phyloP scores from a whole-genome alignment of 768 basidiomycete species.

The Pluteus cervinus region DNA sequence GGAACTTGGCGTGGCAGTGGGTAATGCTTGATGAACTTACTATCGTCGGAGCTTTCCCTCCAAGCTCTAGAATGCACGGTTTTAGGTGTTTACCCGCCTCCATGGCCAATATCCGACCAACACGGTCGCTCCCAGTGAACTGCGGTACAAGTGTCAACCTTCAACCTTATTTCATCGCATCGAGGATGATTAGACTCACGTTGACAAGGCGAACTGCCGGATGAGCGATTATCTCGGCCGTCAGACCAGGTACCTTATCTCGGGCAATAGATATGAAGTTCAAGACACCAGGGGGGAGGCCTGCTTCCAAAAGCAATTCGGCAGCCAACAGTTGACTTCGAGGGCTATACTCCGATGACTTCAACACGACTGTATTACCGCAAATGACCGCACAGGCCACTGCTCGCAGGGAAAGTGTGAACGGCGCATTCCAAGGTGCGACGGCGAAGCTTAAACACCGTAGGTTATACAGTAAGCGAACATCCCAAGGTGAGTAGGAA shows the following conservation, averaged over 20 bases:
- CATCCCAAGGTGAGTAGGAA: not conserved
- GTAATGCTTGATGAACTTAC: slow-evolving; percentile 26
- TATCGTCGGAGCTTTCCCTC: slow-evolving; percentile 47
- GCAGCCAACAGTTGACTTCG: slow-evolving; percentile 37
- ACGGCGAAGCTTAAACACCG: slow-evolving; percentile 36
- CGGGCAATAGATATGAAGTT: slow-evolving; percentile 46
- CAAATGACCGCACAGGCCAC: slow-evolving; percentile 42
- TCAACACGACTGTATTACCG: slow-evolving; percentile 52
- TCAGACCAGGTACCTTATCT: slow-evolving; percentile 35
- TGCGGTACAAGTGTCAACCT: slow-evolving; percentile 14
- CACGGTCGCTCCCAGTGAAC: slow-evolving; percentile 53
- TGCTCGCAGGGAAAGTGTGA: slow-evolving; percentile 37
- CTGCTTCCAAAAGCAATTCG: slow-evolving; percentile 49
- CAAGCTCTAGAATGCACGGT: slow-evolving; percentile 50
- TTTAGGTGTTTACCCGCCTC: slow-evolving; percentile 53
- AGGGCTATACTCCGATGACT: slow-evolving; percentile 46
- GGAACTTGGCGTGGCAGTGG: not conserved
- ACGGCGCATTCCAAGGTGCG: slow-evolving; percentile 52
- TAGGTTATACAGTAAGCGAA: not conserved
- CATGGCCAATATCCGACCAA: slow-evolving; percentile 45
- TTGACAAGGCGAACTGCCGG: slow-evolving; percentile 48
- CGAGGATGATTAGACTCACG: slow-evolving; percentile 28
- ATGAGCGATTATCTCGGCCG: slow-evolving; percentile 49
- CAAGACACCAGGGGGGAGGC: slow-evolving; percentile 53
- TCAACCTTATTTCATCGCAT: too few relatives aligned